Evolutionary conservation across 2,329 filamentous ascomycete species (phyloP).

Genomic region (Pestalotiopsis fici): DNA sequence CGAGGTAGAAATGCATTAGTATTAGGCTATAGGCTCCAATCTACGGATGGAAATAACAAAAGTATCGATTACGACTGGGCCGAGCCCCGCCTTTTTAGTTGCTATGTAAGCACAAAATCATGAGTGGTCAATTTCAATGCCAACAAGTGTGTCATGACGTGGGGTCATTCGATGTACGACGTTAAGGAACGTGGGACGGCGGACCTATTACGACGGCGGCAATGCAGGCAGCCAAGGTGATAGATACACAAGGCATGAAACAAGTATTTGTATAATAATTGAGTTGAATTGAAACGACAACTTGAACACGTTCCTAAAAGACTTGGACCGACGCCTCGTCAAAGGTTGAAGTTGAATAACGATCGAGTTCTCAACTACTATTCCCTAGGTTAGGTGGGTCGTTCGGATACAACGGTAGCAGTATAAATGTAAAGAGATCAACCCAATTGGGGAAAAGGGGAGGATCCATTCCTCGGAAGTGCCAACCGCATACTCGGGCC

Average conservation of each 20-base stretch:
- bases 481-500: neutral
- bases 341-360: neutral
- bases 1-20: no score
- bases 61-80: neutral
- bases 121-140: neutral
- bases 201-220: neutral
- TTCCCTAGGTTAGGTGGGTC: slow-evolving; percentile 11
- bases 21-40: no score
- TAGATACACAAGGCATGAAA: neutral
- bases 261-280: neutral
- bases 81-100: neutral
- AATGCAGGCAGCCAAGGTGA: no score
- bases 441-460: neutral
- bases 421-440: neutral
- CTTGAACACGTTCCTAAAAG: no score
- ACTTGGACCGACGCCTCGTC: neutral
- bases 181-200: no score
- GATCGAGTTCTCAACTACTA: neutral
- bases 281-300: neutral
- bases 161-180: neutral
- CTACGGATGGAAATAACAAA: no score
- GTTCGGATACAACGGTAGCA: neutral
- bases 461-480: neutral
- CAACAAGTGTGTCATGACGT: neutral
- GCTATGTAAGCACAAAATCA: neutral